Conservation (phyloP, 768 basidiomycete genomes). For the Termitomyces bulborhizus region DNA sequence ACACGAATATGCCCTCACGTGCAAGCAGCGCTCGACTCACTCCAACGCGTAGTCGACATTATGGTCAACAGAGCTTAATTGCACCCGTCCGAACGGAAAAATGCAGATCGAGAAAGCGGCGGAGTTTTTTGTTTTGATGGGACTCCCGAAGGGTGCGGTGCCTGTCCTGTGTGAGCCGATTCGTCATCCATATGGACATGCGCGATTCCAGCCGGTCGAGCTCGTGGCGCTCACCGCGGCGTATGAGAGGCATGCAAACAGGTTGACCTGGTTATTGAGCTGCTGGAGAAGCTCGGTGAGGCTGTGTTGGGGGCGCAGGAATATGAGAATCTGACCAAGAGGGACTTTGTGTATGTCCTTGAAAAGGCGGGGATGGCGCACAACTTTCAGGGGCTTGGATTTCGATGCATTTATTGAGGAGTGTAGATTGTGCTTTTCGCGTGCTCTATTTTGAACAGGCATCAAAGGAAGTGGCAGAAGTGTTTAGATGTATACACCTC, state of each 20-base stretch:
- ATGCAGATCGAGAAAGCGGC: constrained; percentile 55
- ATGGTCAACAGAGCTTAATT: constrained; percentile 83
- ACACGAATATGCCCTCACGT: constrained; percentile 87
- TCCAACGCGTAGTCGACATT: constrained; percentile 86
- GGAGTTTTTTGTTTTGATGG: constrained; percentile 80
- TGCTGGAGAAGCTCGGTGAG: constrained; percentile 32
- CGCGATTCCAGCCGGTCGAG: constrained; percentile 41
- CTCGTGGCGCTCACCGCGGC: constrained; percentile 31
- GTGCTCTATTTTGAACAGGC: constrained; percentile 12
- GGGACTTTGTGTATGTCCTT: constrained; percentile 52
- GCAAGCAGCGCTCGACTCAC: constrained; percentile 73
- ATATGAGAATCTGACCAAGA: constrained; percentile 39
- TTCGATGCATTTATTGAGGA: constrained; percentile 90
- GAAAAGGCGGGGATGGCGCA: constrained; percentile 50
- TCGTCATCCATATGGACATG: constrained; percentile 23
- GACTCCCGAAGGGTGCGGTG: constrained; percentile 53
- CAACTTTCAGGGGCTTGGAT: constrained; percentile 41
- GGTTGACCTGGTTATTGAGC: constrained; percentile 31
- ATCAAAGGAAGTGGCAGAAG: constrained; percentile 26
- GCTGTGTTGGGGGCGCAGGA: constrained; percentile 42
- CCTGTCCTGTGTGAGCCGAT: constrained; percentile 22
- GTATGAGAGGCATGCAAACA: constrained; percentile 28
- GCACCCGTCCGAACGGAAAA: constrained; percentile 57
- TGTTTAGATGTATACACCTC: constrained; percentile 23
- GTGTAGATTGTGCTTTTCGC: constrained; percentile 10